phyloP scores from a whole-genome alignment of 2,329 filamentous ascomycete genomes.

The Lachnum nothofagi region DNA sequence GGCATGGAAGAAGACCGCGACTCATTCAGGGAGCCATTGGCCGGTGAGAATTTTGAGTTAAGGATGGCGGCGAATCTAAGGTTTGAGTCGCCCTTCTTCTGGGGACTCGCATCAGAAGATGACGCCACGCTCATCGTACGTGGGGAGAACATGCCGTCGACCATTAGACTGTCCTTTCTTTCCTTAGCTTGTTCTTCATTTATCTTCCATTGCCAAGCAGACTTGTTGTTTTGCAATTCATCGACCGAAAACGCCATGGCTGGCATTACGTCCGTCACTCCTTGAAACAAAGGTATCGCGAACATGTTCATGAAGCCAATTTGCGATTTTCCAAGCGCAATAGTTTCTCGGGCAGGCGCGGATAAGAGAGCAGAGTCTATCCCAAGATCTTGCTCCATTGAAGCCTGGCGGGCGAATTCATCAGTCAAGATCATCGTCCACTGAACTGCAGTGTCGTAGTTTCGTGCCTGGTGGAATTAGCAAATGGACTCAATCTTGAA shows the following conservation, averaged over 20 bases:
- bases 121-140: constrained; percentile 29
- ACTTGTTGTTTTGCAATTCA: constrained; percentile 73
- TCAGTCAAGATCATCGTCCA: constrained; percentile 96
- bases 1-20: constrained; percentile 14
- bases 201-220: constrained; percentile 65
- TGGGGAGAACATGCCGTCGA: constrained; percentile 31
- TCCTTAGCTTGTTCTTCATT: constrained; percentile 50
- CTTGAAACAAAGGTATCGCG: constrained; percentile 84
- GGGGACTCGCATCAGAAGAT: constrained; percentile 23
- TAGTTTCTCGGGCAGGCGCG: constrained; percentile 73
- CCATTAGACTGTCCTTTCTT: constrained; percentile 35
- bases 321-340: constrained; percentile 81
- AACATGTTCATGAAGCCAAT: constrained; percentile 97
- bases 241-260: constrained; percentile 77
- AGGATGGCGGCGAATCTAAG: constrained; percentile 3
- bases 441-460: constrained; percentile 72
- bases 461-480: constrained; percentile 61
- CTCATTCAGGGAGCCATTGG: constrained; percentile 16
- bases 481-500: neutral
- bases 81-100: constrained; percentile 18
- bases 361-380: constrained; percentile 86
- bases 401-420: constrained; percentile 87
- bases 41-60: constrained; percentile 9
- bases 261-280: constrained; percentile 79
- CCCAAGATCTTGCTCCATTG: constrained; percentile 82